Base-by-base conservation (phyloP, 108 stramenopile species). In the Conticribra weissflogii region DNA sequence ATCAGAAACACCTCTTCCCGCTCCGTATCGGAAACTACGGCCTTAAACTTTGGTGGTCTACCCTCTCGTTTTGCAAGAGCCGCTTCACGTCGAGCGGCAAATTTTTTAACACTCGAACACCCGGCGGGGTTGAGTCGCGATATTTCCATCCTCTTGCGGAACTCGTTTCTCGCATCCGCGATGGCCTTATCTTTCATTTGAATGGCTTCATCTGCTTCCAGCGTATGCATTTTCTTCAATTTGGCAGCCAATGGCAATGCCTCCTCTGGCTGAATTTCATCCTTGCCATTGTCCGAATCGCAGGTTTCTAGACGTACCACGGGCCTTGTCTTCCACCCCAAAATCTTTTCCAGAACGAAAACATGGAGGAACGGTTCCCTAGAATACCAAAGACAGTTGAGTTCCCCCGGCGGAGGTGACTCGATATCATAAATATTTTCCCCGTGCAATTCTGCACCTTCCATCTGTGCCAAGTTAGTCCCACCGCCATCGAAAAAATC, bases 261-360 rank as follows among this genome's bases (percentile, higher is more conserved):
- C 30, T 29, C 54, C 19, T 56, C 65, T 32, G 46, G 28, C 1
- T 22, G 57, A 21, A 18, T 59, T 24, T 22, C 63, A 19, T 68
- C 54, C 63, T 74, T 64, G 36, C 46, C 48, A 0, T 8, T 27
- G 19, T n/a, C n/a, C n/a, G n/a, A n/a, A n/a, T 47, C 72, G 49
- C 72, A 73, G 44, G 31, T 73, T 81, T 91, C 84, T 31, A 91
- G 66, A 24, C 58, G 27, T 2, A 75, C 62, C 41, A 81, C 76
- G 19, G 81, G 70, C 28, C 93, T 71, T 15, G 80, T 83, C 63
- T 87, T 95, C 87, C 86, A 95, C 2, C 81, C 90, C 3, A 88
- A 49, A 57, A 92, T 79, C 69, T 95, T 95, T 50, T 95, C 93
- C 52, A 95, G 47, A 0, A 92, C 93, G 66, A 84, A 95, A 16